Evolutionary conservation across 2,329 filamentous ascomycete genomes (phyloP).

Genomic region (Botrytis paeoniae): DNA sequence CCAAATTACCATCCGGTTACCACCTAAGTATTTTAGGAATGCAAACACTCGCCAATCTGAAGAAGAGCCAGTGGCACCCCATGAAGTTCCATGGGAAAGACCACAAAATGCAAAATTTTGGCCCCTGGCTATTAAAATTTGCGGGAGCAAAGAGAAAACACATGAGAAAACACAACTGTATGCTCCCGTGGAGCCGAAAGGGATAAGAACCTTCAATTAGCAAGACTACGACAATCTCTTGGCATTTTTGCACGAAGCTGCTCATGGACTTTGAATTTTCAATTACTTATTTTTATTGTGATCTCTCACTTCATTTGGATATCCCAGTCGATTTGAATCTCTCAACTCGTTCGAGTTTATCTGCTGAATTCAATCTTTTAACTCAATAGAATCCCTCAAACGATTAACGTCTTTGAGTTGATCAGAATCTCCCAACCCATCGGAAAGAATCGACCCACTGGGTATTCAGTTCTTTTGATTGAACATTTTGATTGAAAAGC

Average conservation of each 20-base stretch:
- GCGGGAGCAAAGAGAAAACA: neutral
- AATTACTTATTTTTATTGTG: neutral
- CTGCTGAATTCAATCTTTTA: neutral
- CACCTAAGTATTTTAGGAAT: neutral
- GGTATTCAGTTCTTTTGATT: neutral
- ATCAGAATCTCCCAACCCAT: neutral
- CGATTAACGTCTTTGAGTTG: neutral
- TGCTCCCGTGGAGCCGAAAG: neutral
- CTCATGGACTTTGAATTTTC: neutral
- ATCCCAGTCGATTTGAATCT: neutral
- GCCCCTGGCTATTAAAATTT: neutral
- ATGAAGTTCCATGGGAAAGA: neutral
- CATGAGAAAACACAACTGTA: neutral
- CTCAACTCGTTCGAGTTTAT: neutral
- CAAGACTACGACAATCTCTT: neutral
- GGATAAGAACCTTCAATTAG: neutral
- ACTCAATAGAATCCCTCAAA: neutral
- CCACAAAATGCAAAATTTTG: neutral
- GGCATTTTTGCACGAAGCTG: neutral
- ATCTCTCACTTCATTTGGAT: neutral
- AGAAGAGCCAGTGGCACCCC: neutral
- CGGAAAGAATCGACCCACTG: neutral
- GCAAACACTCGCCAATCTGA: neutral
- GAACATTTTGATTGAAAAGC: neutral
- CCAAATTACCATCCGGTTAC: neutral